Conservation (phyloP, 176 grass and related monocot species). For the Aechmea fasciata region DNA sequence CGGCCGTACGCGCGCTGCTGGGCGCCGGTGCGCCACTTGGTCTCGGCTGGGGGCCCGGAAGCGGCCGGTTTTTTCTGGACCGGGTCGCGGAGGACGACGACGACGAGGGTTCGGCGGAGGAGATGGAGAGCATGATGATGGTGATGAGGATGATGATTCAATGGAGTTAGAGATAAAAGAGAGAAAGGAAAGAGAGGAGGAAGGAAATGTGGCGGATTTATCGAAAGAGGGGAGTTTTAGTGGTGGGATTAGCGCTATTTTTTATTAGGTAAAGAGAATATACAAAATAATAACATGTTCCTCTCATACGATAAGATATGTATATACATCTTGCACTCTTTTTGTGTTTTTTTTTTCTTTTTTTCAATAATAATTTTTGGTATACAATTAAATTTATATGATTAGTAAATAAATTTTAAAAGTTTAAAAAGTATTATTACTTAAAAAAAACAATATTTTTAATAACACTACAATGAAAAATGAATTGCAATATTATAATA, state of each 20-base stretch:
- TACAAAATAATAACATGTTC: no score
- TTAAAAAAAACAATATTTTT: no score
- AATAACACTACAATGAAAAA: no score
- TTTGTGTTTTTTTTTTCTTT: no score
- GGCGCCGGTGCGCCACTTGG: slow-evolving; percentile 70
- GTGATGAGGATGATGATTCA: neutral
- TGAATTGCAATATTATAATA: no score
- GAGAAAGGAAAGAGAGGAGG: neutral
- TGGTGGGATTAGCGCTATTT: neutral
- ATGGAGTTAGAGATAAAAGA: neutral
- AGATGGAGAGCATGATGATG: slow-evolving; percentile 34
- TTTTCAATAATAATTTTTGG: no score
- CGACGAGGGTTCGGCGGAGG: slow-evolving; percentile 2
- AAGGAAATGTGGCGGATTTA: neutral
- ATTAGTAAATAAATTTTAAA: no score
- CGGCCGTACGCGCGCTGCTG: slow-evolving; percentile 71
- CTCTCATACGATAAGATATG: no score
- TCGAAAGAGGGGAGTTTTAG: neutral
- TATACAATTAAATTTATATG: no score
- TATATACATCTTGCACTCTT: no score
- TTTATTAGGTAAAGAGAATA: no score
- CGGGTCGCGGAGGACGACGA: slow-evolving; percentile 15
- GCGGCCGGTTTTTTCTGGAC: neutral
- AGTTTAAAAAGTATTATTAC: no score
- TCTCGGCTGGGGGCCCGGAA: slow-evolving; percentile 7